Percentiles rank a stretch among this genome's conserved stretches.
Conservation (phyloP, 1,139 yeast species). For the Saccharomyces hybrid region DNA sequence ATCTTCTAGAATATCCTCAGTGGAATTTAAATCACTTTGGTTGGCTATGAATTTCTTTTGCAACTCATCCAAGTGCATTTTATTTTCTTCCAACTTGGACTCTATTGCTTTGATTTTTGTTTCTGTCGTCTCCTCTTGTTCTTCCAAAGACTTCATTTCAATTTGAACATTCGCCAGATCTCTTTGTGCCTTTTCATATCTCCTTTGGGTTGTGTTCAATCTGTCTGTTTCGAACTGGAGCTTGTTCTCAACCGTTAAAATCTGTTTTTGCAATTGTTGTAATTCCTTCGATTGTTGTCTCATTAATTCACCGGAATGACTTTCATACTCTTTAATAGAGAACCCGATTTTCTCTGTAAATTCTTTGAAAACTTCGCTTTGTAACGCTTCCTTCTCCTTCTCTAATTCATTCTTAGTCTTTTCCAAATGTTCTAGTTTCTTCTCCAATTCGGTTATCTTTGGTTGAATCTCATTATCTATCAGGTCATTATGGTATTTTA, state of each 20-base stretch:
- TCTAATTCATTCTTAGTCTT: constrained; percentile 24
- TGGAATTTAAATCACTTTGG: constrained; percentile 20
- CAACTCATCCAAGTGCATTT: constrained; percentile 18
- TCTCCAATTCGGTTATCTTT: constrained; percentile 24
- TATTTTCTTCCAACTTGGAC: constrained; percentile 21
- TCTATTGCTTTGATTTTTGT: constrained; percentile 12
- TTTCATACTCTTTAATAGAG: constrained; percentile 59
- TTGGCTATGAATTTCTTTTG: constrained; percentile 23
- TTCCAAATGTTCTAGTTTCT: constrained; percentile 17
- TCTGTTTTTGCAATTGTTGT: constrained; percentile 51
- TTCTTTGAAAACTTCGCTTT: constrained; percentile 40
- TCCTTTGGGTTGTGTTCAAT: constrained; percentile 40
- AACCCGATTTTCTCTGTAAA: constrained; percentile 53
- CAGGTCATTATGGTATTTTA: constrained; percentile 40
- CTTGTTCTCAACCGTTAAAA: constrained; percentile 55
- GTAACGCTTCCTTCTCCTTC: constrained; percentile 35
- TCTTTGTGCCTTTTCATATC: constrained; percentile 32
- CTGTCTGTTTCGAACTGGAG: constrained; percentile 57
- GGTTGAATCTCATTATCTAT: constrained; percentile 32
- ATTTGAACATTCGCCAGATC: constrained; percentile 24
- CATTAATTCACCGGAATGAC: constrained; percentile 51
- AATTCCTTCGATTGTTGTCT: constrained; percentile 59
- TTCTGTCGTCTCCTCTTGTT: constrained; percentile 15
- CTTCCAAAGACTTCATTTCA: constrained; percentile 24
- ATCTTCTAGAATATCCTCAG: constrained; percentile 27